Evolutionary conservation across 1,284 basidiomycete genomes (phyloP).

Genomic region (Sanghuangporus weigelae): DNA sequence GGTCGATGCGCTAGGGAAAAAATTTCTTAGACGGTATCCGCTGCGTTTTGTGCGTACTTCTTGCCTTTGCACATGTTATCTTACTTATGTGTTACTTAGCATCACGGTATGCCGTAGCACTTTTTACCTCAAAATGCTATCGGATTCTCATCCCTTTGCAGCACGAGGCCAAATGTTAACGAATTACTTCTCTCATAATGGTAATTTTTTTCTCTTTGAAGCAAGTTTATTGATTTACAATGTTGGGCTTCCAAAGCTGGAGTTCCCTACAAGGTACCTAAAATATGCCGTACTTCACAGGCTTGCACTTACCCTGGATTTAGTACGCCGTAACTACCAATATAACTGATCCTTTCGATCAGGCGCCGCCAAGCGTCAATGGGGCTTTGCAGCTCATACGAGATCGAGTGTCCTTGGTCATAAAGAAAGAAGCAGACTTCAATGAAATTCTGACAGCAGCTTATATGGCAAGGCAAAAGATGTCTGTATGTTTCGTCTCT

Average conservation of each 20-base stretch:
- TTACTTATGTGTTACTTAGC: constrained; percentile 34
- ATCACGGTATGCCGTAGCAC: constrained; percentile 45
- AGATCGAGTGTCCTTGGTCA: constrained; percentile 38
- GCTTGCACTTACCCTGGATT: not conserved
- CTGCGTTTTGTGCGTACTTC: constrained; percentile 48
- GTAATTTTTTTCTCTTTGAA: constrained; percentile 35
- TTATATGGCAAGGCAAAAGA: constrained; percentile 77
- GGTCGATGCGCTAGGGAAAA: constrained; percentile 52
- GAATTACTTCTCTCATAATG: constrained; percentile 80
- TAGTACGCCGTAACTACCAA: constrained; percentile 73
- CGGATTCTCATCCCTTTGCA: constrained; percentile 24
- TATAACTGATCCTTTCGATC: constrained; percentile 58
- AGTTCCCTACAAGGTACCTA: constrained; percentile 18
- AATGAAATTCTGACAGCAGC: constrained; percentile 77
- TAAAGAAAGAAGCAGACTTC: constrained; percentile 39
- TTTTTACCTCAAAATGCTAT: not conserved
- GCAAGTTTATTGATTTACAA: not conserved
- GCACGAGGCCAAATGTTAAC: constrained; percentile 64
- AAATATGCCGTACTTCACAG: not conserved
- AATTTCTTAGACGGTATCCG: constrained; percentile 60
- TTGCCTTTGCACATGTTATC: not conserved
- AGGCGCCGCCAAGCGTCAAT: constrained; percentile 50
- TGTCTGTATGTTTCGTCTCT: constrained; percentile 53
- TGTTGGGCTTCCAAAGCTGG: constrained; percentile 9
- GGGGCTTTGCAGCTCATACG: constrained; percentile 55